These are phyloP conservation scores for Ophiostoma tasmaniense DNA, from an alignment of 2,329 filamentous ascomycete genomes.

Conservation along the genomic window DNA sequence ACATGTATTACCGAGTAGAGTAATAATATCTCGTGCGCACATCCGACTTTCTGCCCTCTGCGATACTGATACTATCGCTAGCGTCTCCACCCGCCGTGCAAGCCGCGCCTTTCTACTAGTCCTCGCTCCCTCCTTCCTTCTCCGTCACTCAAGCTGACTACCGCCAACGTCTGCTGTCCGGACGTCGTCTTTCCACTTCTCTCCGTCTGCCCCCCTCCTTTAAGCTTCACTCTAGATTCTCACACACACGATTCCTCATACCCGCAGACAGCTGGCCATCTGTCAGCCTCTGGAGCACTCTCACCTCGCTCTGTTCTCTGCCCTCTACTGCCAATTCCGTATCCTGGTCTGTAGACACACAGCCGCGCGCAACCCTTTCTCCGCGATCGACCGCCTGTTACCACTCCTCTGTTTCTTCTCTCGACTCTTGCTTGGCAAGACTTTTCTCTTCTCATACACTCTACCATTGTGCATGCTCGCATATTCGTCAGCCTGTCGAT, in stretches of 20 bases:
- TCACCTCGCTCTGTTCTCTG: background rate
- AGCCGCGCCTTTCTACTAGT: constrained; percentile 11
- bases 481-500: background rate
- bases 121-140: background rate
- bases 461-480: background rate
- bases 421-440: background rate
- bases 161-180: constrained; percentile 4
- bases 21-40: background rate
- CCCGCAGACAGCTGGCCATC: background rate
- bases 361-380: constrained; percentile 3
- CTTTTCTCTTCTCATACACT: background rate
- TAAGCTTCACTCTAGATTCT: background rate
- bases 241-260: background rate
- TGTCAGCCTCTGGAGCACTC: background rate
- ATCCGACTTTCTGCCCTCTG: background rate
- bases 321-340: background rate
- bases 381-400: constrained; percentile 9
- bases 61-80: background rate
- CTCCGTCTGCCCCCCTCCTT: background rate
- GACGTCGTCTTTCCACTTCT: background rate
- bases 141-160: background rate
- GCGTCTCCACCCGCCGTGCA: constrained; percentile 8
- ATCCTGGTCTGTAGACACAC: background rate
- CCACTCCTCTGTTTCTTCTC: constrained; percentile 3
- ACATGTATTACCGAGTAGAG: background rate